These are phyloP conservation scores for Colletotrichum theobromicola DNA, from an alignment of 2,329 filamentous ascomycete species.

Conservation along the genomic window DNA sequence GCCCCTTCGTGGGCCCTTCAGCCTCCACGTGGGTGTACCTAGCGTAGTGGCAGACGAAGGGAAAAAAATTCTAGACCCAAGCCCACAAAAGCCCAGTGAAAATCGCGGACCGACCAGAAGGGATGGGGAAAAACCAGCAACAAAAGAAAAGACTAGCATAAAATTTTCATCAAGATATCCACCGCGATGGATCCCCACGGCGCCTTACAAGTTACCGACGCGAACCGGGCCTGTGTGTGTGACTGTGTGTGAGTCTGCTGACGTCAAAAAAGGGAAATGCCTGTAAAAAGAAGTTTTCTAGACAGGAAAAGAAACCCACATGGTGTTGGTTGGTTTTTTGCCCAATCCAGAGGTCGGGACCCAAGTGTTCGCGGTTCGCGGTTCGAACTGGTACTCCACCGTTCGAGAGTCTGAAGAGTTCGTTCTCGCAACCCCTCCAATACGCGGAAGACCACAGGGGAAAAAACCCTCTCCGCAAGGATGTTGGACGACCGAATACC, in stretches of 20 bases:
- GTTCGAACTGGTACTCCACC: not conserved
- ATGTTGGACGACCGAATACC: not conserved
- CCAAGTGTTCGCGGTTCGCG: not conserved
- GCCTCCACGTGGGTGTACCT: slow-evolving; percentile 4
- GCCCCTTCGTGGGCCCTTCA: not conserved
- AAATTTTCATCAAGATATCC: not conserved
- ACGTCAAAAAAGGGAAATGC: not conserved
- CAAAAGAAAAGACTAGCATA: not conserved
- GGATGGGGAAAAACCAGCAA: not conserved
- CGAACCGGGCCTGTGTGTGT: not conserved
- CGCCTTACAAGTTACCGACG: not conserved
- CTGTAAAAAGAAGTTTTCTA: not conserved
- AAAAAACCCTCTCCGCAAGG: not conserved
- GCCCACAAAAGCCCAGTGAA: not conserved
- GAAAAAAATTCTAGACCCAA: not conserved
- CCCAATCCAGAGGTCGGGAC: not conserved
- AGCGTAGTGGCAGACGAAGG: not conserved
- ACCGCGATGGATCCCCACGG: not conserved
- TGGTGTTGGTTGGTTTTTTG: not conserved
- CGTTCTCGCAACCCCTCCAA: not conserved
- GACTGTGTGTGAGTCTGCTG: not conserved
- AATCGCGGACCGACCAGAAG: not conserved
- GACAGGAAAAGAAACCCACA: not conserved
- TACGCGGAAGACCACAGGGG: not conserved
- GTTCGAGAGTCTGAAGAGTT: not conserved